Evolutionary conservation across 179 eudicot species (phyloP), one percentile per base, ranked within the genome.

Genomic region (Sideroxylon spinosum): DNA sequence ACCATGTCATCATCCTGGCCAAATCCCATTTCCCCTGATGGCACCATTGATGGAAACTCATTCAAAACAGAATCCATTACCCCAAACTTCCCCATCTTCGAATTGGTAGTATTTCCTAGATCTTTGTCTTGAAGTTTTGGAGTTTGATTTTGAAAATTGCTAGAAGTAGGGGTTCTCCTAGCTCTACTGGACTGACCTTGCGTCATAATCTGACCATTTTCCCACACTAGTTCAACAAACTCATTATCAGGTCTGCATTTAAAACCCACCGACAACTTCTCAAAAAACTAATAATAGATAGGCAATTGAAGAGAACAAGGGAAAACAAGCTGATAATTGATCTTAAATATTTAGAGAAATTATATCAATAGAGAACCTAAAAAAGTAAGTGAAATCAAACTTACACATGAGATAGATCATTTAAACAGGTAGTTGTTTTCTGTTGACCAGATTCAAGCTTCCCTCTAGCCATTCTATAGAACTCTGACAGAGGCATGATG

Each of bases 151-250:
- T 77, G 97, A 76, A 74, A 76, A 84, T 80, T 81, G 85, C 60
- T 78, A 19, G 84, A 55, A 72, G 53, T 55, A 73, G 64, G 17
- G 80, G 73, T 78, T 78, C 78, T 93, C 78, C 78, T 85, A 78
- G 78, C 77, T 82, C 82, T 90, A 86, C 88, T 87, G 59, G 93
- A 86, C 78, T 87, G 93, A 49, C 93, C 91, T 86, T 89, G 97
- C 90, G 89, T 90, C 90, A 86, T 79, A 78, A 91, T 74, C 84
- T 89, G 89, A 71, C 93, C 97, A 86, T 90, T 89, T 81, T 87
- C 90, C 90, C 94, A 91, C 32, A 91, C 88, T 80, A 93, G 88
- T 82, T 93, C 98, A 73, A 89, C 83, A 44, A 86, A 85, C 22
- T 87, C 90, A 78, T 87, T 68, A 71, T 79, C 86, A 56, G 83